These are phyloP conservation scores for Penicillium coprophilum DNA, from an alignment of 495 filamentous ascomycete species.

Conservation along the genomic window DNA sequence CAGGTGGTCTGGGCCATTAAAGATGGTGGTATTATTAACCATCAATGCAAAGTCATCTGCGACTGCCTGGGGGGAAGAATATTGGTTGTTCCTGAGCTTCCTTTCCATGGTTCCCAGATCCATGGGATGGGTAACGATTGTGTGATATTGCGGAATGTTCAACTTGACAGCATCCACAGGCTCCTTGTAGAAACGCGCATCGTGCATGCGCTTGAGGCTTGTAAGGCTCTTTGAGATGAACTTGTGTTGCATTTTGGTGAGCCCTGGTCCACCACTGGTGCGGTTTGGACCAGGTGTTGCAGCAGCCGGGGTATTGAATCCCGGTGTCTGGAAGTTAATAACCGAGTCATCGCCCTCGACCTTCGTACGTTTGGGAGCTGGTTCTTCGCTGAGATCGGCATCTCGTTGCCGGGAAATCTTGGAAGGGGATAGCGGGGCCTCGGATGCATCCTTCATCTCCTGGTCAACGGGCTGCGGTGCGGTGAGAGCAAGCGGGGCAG, in stretches of 20 bases:
- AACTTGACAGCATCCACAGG: constrained; percentile 70
- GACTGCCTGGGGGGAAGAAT: constrained; percentile 62
- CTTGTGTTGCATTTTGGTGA: constrained; percentile 59
- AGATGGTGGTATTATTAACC: constrained; percentile 69
- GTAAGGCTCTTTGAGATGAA: constrained; percentile 55
- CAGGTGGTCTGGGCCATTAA: constrained; percentile 77
- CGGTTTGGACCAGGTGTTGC: constrained; percentile 17
- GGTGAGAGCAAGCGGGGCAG: constrained; percentile 15
- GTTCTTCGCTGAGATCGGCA: constrained; percentile 66
- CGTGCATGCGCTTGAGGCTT: constrained; percentile 78
- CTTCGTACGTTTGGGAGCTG: constrained; percentile 74
- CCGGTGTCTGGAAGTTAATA: constrained; percentile 40
- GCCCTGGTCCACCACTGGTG: constrained; percentile 26
- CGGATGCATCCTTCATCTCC: constrained; percentile 43
- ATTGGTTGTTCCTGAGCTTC: constrained; percentile 69
- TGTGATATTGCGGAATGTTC: constrained; percentile 69
- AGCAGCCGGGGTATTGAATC: constrained; percentile 32
- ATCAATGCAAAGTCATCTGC: constrained; percentile 71
- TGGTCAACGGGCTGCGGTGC: constrained; percentile 32
- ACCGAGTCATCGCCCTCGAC: constrained; percentile 46
- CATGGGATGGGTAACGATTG: constrained; percentile 72
- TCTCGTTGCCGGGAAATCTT: constrained; percentile 73
- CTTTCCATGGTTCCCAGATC: constrained; percentile 81
- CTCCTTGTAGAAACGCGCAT: constrained; percentile 66
- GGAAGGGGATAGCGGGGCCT: constrained; percentile 41